A percentile compares a stretch with the other conserved stretches of the same genome.
Conservation (phyloP, 805 yeast genomes). For the Kazachstania kunashirensis region DNA sequence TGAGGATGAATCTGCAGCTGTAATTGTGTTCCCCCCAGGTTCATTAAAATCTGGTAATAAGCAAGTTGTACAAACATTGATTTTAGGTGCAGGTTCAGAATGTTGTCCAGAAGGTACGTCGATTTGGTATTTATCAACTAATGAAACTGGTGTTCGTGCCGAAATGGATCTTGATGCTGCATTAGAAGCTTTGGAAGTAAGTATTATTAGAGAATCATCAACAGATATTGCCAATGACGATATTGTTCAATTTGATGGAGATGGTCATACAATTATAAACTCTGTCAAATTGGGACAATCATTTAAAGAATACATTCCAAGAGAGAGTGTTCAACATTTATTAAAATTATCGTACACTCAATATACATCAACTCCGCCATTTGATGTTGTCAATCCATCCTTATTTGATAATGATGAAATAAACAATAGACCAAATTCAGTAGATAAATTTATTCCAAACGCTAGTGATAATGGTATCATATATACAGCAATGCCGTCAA, state of each 20-base stretch:
- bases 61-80: slow-evolving; percentile 74
- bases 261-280: slow-evolving; percentile 62
- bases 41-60: slow-evolving; percentile 58
- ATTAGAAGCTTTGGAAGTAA: slow-evolving; percentile 64
- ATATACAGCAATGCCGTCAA: slow-evolving; percentile 59
- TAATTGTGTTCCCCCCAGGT: slow-evolving; percentile 87
- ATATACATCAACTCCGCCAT: slow-evolving; percentile 45
- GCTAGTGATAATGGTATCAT: slow-evolving; percentile 41
- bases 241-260: slow-evolving; percentile 42
- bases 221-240: slow-evolving; percentile 46
- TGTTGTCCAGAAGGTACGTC: slow-evolving; percentile 81
- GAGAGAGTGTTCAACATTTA: slow-evolving; percentile 53
- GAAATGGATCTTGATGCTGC: slow-evolving; percentile 75
- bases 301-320: slow-evolving; percentile 75
- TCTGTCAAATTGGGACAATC: slow-evolving; percentile 82
- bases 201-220: slow-evolving; percentile 71
- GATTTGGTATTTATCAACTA: slow-evolving; percentile 81
- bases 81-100: slow-evolving; percentile 81
- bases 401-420: slow-evolving; percentile 30
- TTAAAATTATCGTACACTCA: slow-evolving; percentile 56
- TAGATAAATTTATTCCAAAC: slow-evolving; percentile 21
- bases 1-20: slow-evolving; percentile 72
- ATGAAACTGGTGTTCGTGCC: slow-evolving; percentile 60
- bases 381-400: slow-evolving; percentile 40
- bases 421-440: background rate